phyloP scores from a whole-genome alignment of 2,329 filamentous ascomycete genomes.

The Sarocladium kiliense region DNA sequence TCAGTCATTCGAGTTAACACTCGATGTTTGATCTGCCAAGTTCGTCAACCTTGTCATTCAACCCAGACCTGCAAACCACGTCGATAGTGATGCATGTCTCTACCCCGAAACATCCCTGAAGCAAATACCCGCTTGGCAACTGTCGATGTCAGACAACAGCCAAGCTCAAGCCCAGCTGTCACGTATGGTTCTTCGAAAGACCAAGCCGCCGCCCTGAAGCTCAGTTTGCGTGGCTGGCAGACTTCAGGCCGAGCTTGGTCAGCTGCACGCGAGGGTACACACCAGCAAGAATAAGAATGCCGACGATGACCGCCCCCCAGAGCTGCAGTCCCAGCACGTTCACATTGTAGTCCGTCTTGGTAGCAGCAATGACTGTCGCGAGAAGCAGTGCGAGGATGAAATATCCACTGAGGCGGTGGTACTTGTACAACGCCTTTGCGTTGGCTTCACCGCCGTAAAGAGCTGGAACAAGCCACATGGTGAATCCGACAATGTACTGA shows the following conservation, averaged over 20 bases:
- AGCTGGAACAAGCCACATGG: conserved; percentile 70
- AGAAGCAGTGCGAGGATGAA: conserved; percentile 64
- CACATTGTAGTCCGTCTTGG: conserved; percentile 68
- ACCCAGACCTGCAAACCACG: too few species aligned
- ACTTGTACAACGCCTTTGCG: conserved; percentile 85
- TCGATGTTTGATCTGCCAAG: too few species aligned
- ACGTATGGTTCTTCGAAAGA: too few species aligned
- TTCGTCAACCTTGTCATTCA: too few species aligned
- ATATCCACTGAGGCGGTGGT: conserved; percentile 78
- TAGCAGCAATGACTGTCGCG: conserved; percentile 69
- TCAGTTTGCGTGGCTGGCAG: background rate
- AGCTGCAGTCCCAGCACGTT: conserved; percentile 65
- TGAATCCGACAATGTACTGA: conserved; percentile 75
- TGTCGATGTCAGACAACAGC: too few species aligned
- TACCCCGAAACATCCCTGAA: too few species aligned
- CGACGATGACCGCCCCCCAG: conserved; percentile 68
- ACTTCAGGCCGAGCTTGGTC: conserved; percentile 63
- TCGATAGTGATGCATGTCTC: too few species aligned
- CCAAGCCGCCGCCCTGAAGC: too few species aligned
- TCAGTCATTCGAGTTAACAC: too few species aligned
- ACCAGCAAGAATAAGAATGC: conserved; percentile 63
- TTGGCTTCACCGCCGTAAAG: conserved; percentile 75
- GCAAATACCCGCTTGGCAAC: too few species aligned
- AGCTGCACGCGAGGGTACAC: conserved; percentile 74
- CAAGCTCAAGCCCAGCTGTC: too few species aligned